Base-by-base conservation (phyloP, 768 basidiomycete species). In the Russula sp. region DNA sequence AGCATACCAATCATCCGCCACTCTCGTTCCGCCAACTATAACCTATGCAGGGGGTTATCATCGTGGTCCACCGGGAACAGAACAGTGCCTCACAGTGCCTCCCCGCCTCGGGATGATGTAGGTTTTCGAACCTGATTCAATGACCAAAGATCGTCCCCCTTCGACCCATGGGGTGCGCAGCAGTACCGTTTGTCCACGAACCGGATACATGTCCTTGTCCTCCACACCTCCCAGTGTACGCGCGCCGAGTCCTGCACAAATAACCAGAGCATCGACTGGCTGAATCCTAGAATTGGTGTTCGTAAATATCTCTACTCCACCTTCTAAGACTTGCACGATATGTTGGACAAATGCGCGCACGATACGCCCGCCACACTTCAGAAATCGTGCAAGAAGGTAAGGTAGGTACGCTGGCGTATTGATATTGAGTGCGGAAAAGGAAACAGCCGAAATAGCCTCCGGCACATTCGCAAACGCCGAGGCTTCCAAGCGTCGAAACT, bases 371-470 rank as follows among this genome's bases (percentile, higher is more conserved):
- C 90, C 91, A 0, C 71, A 70, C 0, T 79, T 71, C 16, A 82
- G 72, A 72, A 91, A 86, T 7, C 82, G 82, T 3, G 77, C 68
- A 35, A 84, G 72, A 4, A 92, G 81, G 73, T 87, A 90, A 20
- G 80, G 75, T 57, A 89, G 73, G 69, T 90, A 91, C 4, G 74
- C 69, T 0, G 84, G 79, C 0, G 82, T 78, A 71, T 91, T 84
- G 66, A 94, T 84, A 0, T 84, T 83, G 32, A 94, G 63, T 0
- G 89, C 89, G 4, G 75, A 81, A 75, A 91, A 90, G 0, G 81
- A 73, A 0, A 78, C 77, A 0, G 87, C 91, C 8, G 73, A 76
- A 37, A 73, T 68, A 10, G 80, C 79, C 4, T 73, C 74, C 0
- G 75, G 72, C 20, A 77, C 70, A 52, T 9, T 18, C 27, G 22